These are phyloP conservation scores for Epichloe coenophiala DNA, from an alignment of 2,329 filamentous ascomycete genomes.

Conservation along the genomic window DNA sequence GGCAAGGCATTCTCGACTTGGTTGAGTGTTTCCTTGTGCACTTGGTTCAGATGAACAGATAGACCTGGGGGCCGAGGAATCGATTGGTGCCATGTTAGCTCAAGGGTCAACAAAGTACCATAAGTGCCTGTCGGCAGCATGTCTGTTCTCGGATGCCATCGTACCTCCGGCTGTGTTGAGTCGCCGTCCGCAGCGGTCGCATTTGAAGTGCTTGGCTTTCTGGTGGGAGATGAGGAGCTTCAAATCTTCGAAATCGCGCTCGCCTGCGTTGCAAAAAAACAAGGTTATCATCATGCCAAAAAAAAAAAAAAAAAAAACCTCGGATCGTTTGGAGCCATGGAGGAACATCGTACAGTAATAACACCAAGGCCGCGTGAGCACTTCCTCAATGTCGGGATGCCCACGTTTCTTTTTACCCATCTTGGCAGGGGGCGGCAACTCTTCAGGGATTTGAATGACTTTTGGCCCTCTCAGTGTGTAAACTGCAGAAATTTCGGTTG, in stretches of 20 bases:
- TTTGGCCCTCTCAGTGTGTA: neutral
- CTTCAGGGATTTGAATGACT: neutral
- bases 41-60: constrained; percentile 93
- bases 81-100: neutral
- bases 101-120: no score
- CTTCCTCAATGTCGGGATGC: constrained; percentile 75
- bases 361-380: constrained; percentile 83
- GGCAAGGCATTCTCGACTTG: constrained; percentile 86
- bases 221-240: constrained; percentile 96
- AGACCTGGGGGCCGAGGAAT: constrained; percentile 48
- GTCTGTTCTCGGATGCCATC: constrained; percentile 11
- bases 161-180: constrained; percentile 89
- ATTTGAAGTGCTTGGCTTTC: constrained; percentile 99
- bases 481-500: neutral
- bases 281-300: constrained; percentile 14
- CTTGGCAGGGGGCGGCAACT: constrained; percentile 8
- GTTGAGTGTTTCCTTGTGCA: constrained; percentile 85
- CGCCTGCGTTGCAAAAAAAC: constrained; percentile 35
- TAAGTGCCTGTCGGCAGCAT: neutral
- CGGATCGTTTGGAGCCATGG: neutral
- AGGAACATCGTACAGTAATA: constrained; percentile 62
- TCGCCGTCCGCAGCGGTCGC: constrained; percentile 74
- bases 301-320: no score
- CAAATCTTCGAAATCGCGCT: constrained; percentile 93
- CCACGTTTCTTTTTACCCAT: constrained; percentile 90